phyloP scores from a whole-genome alignment of 768 basidiomycete genomes.

The Pisolithus microcarpus region DNA sequence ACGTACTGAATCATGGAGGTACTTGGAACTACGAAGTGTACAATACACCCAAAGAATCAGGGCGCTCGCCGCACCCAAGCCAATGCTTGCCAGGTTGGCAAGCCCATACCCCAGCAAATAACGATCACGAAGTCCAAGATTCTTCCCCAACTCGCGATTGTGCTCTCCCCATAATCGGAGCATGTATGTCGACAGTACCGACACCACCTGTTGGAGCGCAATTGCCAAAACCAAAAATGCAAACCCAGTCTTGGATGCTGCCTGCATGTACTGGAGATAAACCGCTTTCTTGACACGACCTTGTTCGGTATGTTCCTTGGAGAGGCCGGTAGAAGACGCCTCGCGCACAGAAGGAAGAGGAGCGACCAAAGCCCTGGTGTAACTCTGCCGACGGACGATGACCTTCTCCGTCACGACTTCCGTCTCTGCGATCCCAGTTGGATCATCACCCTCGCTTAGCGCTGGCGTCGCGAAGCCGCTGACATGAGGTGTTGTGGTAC shows the following conservation, averaged over 20 bases:
- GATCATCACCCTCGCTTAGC: constrained; percentile 15
- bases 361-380: constrained; percentile 47
- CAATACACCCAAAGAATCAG: constrained; percentile 74
- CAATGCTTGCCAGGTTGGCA: constrained; percentile 51
- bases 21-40: constrained; percentile 62
- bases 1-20: constrained; percentile 70
- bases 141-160: constrained; percentile 54
- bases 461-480: constrained; percentile 21
- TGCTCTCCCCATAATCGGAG: constrained; percentile 81
- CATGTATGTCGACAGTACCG: constrained; percentile 55
- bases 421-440: constrained; percentile 19
- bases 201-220: constrained; percentile 47
- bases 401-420: constrained; percentile 49
- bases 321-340: constrained; percentile 38
- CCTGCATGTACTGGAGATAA: constrained; percentile 70
- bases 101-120: constrained; percentile 63
- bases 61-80: constrained; percentile 48
- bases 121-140: constrained; percentile 44
- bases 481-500: constrained; percentile 37
- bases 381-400: constrained; percentile 48
- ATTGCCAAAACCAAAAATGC: constrained; percentile 53
- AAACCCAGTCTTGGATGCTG: constrained; percentile 73
- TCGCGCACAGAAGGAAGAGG: constrained; percentile 33
- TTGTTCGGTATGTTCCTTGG: constrained; percentile 70
- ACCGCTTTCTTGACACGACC: constrained; percentile 75